Evolutionary conservation across 2,329 filamentous ascomycete species (phyloP).

Genomic region (Helotiales sp.): DNA sequence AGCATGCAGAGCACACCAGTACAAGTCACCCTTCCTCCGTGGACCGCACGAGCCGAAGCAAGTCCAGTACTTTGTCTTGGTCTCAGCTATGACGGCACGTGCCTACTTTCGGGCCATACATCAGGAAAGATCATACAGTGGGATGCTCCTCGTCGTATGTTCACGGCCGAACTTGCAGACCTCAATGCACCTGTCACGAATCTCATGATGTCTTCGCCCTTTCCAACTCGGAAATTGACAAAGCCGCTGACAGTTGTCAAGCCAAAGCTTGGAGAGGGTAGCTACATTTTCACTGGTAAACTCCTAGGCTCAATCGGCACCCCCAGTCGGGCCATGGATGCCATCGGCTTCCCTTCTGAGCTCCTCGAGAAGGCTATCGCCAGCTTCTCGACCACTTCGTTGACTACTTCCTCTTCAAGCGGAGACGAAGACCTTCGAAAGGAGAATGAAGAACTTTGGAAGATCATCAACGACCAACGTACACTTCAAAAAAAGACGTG

Average conservation of each 20-base stretch:
- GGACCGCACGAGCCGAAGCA: slow-evolving; percentile 50
- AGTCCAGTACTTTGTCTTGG: slow-evolving; percentile 68
- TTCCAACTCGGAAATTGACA: slow-evolving; percentile 51
- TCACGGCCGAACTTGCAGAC: slow-evolving; percentile 39
- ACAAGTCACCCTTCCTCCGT: slow-evolving; percentile 58
- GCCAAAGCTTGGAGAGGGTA: slow-evolving; percentile 71
- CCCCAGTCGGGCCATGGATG: slow-evolving; percentile 33
- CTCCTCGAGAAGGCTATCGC: slow-evolving; percentile 57
- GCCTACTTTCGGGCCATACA: slow-evolving; percentile 78
- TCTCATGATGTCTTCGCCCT: slow-evolving; percentile 71
- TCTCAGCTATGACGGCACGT: slow-evolving; percentile 82
- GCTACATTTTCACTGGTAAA: slow-evolving; percentile 70
- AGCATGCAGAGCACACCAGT: slow-evolving; percentile 62
- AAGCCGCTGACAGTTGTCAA: slow-evolving; percentile 72
- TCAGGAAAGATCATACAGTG: slow-evolving; percentile 80
- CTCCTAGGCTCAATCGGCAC: slow-evolving; percentile 49
- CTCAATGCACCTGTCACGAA: slow-evolving; percentile 86
- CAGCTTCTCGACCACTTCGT: slow-evolving; percentile 46
- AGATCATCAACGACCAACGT: slow-evolving; percentile 52
- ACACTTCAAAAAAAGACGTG: slow-evolving; percentile 49
- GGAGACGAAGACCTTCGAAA: slow-evolving; percentile 44
- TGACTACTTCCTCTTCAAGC: slow-evolving; percentile 41
- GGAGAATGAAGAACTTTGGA: slow-evolving; percentile 52
- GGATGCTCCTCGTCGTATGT: slow-evolving; percentile 62
- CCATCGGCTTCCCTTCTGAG: slow-evolving; percentile 41